These are phyloP conservation scores for Nakazawaea molendinolei DNA, from an alignment of 805 yeast genomes.

Conservation along the genomic window DNA sequence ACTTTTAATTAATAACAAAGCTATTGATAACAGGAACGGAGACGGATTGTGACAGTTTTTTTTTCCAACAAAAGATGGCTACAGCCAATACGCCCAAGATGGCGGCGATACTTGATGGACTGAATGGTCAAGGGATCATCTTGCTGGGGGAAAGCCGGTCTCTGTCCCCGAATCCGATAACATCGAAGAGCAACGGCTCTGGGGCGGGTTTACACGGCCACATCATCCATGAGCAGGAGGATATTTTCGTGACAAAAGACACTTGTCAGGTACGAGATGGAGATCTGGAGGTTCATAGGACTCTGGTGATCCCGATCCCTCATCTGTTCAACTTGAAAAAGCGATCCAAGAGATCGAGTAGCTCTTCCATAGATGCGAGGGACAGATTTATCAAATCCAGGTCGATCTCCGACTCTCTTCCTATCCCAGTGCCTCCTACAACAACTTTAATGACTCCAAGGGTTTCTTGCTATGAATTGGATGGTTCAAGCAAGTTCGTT, in stretches of 20 bases:
- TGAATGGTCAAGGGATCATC: neutral
- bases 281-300: no score
- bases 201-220: neutral
- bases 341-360: constrained; percentile 10
- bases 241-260: no score
- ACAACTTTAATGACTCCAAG: no score
- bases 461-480: no score
- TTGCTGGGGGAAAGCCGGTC: constrained; percentile 2
- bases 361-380: constrained; percentile 8
- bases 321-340: constrained; percentile 6
- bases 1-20: no score
- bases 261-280: no score
- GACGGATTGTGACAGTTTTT: no score
- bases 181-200: constrained; percentile 1
- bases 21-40: no score
- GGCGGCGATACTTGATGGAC: neutral
- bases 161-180: constrained; percentile 6
- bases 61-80: no score
- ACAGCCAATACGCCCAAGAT: constrained; percentile 1
- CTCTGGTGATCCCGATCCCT: neutral
- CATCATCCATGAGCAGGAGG: constrained; percentile 9
- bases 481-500: no score
- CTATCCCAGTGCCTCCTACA: neutral
- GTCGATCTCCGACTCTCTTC: constrained; percentile 1
- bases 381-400: constrained; percentile 11